These are phyloP conservation scores for Nemophila menziesii DNA, from an alignment of 257 asterid species.

Conservation along the genomic window DNA sequence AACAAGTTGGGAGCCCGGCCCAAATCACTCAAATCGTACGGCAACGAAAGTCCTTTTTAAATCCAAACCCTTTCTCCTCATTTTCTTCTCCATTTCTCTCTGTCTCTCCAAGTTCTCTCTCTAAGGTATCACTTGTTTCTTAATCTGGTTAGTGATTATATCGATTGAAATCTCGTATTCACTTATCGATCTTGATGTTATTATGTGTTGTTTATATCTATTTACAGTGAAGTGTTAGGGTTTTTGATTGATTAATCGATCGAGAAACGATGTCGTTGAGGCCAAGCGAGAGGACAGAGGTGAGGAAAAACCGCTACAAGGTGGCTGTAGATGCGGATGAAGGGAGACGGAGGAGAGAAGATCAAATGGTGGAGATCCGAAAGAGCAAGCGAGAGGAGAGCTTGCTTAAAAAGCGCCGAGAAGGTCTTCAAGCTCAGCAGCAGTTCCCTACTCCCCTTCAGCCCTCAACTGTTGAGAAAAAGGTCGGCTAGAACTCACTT, in stretches of 20 bases:
- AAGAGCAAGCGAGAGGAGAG: conserved; percentile 86
- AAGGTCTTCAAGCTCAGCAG: conserved; percentile 48
- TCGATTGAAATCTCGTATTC: neutral
- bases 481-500: conserved; percentile 19
- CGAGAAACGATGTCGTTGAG: conserved; percentile 65
- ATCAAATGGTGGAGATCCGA: conserved; percentile 94
- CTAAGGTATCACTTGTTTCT: neutral
- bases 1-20: conserved; percentile 4
- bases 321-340: conserved; percentile 95
- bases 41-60: neutral
- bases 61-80: conserved; percentile 13
- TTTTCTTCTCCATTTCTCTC: conserved; percentile 8
- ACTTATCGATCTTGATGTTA: neutral
- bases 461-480: conserved; percentile 50
- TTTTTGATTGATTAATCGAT: conserved; percentile 6
- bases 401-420: conserved; percentile 81
- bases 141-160: neutral
- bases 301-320: conserved; percentile 83
- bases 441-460: conserved; percentile 40
- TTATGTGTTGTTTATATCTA: neutral
- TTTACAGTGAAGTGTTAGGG: conserved; percentile 1
- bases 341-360: conserved; percentile 90
- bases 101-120: neutral
- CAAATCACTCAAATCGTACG: conserved; percentile 3
- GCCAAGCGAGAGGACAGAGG: conserved; percentile 76